These are phyloP conservation scores for Sporisorium iseilematis-ciliati DNA, from an alignment of 1,284 basidiomycete genomes.

Conservation along the genomic window DNA sequence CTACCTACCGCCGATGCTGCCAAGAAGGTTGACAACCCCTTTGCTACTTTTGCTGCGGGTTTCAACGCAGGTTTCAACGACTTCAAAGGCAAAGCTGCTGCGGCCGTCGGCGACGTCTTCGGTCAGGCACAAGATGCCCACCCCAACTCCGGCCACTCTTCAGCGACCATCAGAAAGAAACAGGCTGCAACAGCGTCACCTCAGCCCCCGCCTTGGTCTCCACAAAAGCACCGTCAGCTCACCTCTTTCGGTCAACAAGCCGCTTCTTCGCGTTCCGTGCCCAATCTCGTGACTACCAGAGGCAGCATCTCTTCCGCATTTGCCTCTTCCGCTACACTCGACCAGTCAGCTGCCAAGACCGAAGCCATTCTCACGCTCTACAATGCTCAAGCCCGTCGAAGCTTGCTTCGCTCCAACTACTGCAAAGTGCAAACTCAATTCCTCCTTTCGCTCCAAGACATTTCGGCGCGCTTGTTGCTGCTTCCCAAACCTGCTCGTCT, in stretches of 20 bases:
- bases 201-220: slow-evolving; percentile 39
- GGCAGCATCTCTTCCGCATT: slow-evolving; percentile 72
- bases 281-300: slow-evolving; percentile 72
- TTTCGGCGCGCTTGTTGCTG: slow-evolving; percentile 89
- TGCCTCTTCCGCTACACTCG: slow-evolving; percentile 72
- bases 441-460: slow-evolving; percentile 87
- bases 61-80: slow-evolving; percentile 59
- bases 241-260: slow-evolving; percentile 32
- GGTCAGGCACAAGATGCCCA: slow-evolving; percentile 28
- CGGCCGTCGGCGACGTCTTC: slow-evolving; percentile 56
- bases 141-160: background rate
- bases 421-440: slow-evolving; percentile 93
- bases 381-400: slow-evolving; percentile 50
- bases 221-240: slow-evolving; percentile 40
- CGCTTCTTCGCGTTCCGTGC: slow-evolving; percentile 48
- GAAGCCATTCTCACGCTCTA: slow-evolving; percentile 60
- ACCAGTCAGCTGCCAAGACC: slow-evolving; percentile 65
- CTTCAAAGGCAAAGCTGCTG: slow-evolving; percentile 57
- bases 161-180: slow-evolving; percentile 17
- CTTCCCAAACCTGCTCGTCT: slow-evolving; percentile 94
- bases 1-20: slow-evolving; percentile 25
- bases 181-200: slow-evolving; percentile 11
- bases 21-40: slow-evolving; percentile 49
- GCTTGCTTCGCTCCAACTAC: slow-evolving; percentile 73
- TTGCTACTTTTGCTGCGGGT: slow-evolving; percentile 54